Percentiles rank a stretch among this genome's conserved stretches.
Evolutionary conservation across 495 filamentous ascomycete species (phyloP).

Genomic region (Annulohypoxylon stygium): DNA sequence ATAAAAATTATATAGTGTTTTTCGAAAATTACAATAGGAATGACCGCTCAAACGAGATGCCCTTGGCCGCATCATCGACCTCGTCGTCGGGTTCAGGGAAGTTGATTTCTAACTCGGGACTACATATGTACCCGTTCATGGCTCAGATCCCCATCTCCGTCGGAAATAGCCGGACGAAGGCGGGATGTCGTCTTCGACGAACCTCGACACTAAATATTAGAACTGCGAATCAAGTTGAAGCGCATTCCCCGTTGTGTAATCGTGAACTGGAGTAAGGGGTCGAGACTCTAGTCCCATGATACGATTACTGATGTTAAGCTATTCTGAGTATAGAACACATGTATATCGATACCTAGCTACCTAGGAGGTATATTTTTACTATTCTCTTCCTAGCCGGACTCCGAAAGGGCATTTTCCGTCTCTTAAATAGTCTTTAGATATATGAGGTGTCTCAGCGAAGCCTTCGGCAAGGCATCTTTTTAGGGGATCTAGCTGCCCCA

Average conservation of each 20-base stretch:
- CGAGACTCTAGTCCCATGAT: no score
- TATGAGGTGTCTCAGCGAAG: no score
- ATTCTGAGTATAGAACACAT: no score
- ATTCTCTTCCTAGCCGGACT: no score
- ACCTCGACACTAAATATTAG: background rate
- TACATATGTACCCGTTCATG: slow-evolving; percentile 15
- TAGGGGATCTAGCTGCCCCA: no score
- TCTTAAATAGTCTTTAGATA: no score
- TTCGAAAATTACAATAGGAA: background rate
- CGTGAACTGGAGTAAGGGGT: background rate
- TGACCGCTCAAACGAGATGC: background rate
- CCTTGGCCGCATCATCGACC: background rate
- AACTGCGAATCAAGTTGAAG: background rate
- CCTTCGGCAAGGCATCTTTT: no score
- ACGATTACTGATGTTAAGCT: no score
- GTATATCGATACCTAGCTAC: no score
- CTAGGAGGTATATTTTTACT: no score
- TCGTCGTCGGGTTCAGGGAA: slow-evolving; percentile 14
- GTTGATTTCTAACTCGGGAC: slow-evolving; percentile 8
- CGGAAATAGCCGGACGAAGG: slow-evolving; percentile 15
- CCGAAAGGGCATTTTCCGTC: no score
- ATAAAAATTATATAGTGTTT: background rate
- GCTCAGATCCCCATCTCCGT: slow-evolving; percentile 17
- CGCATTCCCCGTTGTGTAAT: background rate
- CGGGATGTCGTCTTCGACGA: background rate